Evolutionary conservation across 371 early-diverging fungal species (phyloP).

Genomic region (Rhizopus delemar): DNA sequence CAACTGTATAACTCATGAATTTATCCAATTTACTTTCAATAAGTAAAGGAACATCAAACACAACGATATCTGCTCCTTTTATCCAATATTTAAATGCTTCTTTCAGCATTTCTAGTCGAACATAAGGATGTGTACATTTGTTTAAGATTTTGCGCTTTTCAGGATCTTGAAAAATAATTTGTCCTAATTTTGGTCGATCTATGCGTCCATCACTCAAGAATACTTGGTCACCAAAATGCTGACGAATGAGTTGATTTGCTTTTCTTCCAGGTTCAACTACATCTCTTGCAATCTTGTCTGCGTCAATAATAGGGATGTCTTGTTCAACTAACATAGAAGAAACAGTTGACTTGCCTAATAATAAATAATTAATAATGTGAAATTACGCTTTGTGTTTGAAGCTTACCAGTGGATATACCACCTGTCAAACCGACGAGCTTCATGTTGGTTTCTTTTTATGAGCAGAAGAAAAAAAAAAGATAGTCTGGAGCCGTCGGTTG

Average conservation of each 20-base stretch:
- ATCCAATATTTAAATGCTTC: conserved; percentile 72
- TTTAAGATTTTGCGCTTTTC: conserved; percentile 76
- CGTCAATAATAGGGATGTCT: conserved; percentile 85
- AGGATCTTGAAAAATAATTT: conserved; percentile 77
- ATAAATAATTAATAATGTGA: neutral
- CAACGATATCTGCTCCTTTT: conserved; percentile 65
- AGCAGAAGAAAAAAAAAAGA: too few species aligned
- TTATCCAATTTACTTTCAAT: conserved; percentile 81
- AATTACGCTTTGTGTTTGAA: neutral
- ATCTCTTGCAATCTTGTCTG: conserved; percentile 88
- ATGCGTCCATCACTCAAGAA: conserved; percentile 60
- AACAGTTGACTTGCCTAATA: conserved; percentile 80
- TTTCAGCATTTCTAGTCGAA: conserved; percentile 76
- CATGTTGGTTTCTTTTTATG: conserved; percentile 48
- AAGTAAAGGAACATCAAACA: conserved; percentile 91
- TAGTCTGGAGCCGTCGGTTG: too few species aligned
- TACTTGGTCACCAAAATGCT: conserved; percentile 75
- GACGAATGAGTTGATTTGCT: conserved; percentile 70
- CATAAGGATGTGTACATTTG: conserved; percentile 83
- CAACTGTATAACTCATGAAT: conserved; percentile 70
- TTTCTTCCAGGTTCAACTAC: conserved; percentile 79
- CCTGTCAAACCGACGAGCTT: conserved; percentile 89
- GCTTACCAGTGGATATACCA: conserved; percentile 87
- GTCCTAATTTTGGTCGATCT: conserved; percentile 78
- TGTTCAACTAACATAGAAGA: conserved; percentile 59